These are phyloP conservation scores for Magnolia sinica DNA, from an alignment of 164 flowering plant species.

Conservation along the genomic window DNA sequence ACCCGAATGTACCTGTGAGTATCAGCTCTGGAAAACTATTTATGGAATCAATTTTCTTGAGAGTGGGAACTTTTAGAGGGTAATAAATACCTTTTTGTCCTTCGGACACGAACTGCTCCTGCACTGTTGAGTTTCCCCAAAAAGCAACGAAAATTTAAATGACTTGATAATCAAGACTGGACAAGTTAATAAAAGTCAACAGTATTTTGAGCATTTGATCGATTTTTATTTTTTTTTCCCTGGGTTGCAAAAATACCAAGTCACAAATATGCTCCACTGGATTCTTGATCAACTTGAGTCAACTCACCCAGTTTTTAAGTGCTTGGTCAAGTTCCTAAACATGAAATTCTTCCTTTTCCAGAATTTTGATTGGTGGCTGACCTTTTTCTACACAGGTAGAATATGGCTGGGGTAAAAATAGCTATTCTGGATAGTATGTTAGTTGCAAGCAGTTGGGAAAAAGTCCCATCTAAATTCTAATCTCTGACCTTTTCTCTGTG, in stretches of 20 bases:
- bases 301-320: not conserved
- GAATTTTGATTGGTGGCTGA: not conserved
- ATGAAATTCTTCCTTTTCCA: not conserved
- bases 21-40: not conserved
- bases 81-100: not conserved
- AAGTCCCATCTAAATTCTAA: not conserved
- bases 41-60: not conserved
- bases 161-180: too few relatives aligned
- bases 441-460: too few relatives aligned
- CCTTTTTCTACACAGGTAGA: not conserved
- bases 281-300: not conserved
- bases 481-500: not conserved
- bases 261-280: not conserved
- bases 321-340: not conserved
- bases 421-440: not conserved
- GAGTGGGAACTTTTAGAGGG: conserved; percentile 3
- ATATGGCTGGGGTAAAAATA: not conserved
- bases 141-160: not conserved
- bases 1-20: conserved; percentile 73
- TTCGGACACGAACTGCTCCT: not conserved
- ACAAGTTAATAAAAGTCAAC: too few relatives aligned
- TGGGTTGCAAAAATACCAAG: too few relatives aligned
- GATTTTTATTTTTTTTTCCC: too few relatives aligned
- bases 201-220: too few relatives aligned
- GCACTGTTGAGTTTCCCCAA: not conserved